Conservation (phyloP, 2,329 filamentous ascomycete species). For the Colletotrichum sp. region DNA sequence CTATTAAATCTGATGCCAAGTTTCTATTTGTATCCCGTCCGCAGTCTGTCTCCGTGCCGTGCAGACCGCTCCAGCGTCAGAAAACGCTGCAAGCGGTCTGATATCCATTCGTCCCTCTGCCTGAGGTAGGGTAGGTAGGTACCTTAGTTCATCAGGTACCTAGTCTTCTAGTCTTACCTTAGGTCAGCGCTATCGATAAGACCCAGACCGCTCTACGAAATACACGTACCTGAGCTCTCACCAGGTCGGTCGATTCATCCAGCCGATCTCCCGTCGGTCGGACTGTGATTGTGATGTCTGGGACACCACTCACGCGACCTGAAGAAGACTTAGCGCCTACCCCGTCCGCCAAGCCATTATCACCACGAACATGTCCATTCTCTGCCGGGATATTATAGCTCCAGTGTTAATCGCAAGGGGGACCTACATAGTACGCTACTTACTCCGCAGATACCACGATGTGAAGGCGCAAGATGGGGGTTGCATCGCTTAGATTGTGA, state of each 20-base stretch:
- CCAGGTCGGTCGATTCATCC: not conserved
- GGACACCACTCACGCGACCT: conserved; percentile 14
- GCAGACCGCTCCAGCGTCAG: not conserved
- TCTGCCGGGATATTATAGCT: not conserved
- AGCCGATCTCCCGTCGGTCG: not conserved
- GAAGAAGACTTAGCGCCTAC: not conserved
- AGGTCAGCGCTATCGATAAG: conserved; percentile 2
- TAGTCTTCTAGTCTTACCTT: not conserved
- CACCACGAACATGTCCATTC: not conserved
- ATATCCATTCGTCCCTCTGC: not conserved
- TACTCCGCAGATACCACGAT: not conserved
- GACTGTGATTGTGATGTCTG: not conserved
- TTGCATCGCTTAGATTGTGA: not conserved
- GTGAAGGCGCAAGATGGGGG: not conserved
- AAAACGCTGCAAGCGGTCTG: not conserved
- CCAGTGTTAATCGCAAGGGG: not conserved
- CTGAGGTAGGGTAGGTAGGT: not conserved
- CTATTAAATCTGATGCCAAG: not conserved
- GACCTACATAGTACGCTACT: not conserved
- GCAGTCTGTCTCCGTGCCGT: not conserved
- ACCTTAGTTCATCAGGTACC: not conserved
- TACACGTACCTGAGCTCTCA: not conserved
- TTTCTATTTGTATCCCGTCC: not conserved
- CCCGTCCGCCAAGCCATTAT: not conserved
- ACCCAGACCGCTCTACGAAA: not conserved